Percentiles rank a stretch among this genome's conserved stretches.
Evolutionary conservation across 352 stramenopile genomes (phyloP).

Genomic region (Pythium coloratum): DNA sequence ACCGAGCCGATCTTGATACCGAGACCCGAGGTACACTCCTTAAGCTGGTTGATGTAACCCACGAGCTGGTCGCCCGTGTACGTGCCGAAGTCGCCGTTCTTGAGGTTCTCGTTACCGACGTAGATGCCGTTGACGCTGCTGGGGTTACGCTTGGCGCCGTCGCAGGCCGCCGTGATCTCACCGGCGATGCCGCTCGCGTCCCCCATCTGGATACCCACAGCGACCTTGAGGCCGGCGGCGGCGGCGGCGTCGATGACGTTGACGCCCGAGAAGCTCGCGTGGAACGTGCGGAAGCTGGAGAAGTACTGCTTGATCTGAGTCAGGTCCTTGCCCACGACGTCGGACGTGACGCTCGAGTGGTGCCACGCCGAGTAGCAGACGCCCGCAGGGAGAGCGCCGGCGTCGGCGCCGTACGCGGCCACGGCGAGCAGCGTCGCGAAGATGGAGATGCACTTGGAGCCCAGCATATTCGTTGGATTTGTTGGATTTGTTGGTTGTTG

Average conservation of each 20-base stretch:
- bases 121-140: conserved; percentile 35
- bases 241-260: conserved; percentile 37
- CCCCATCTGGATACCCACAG: conserved; percentile 35
- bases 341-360: conserved; percentile 34
- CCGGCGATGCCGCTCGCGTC: conserved; percentile 28
- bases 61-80: conserved; percentile 31
- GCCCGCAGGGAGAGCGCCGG: conserved; percentile 31
- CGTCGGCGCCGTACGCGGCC: conserved; percentile 7
- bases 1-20: conserved; percentile 44
- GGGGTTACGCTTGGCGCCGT: conserved; percentile 30
- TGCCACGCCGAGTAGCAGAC: conserved; percentile 71
- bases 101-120: conserved; percentile 44
- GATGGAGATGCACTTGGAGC: conserved; percentile 18
- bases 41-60: conserved; percentile 33
- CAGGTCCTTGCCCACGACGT: conserved; percentile 30
- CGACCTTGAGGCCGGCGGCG: conserved; percentile 31
- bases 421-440: conserved; percentile 15
- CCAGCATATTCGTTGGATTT: conserved; percentile 10
- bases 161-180: conserved; percentile 34
- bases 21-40: conserved; percentile 26
- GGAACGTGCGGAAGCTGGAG: conserved; percentile 37
- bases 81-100: conserved; percentile 30
- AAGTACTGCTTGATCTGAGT: conserved; percentile 34
- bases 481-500: background rate
- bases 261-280: conserved; percentile 34